Evolutionary conservation across 2,329 filamentous ascomycete species (phyloP).

Genomic region (Fonsecaea monophora): DNA sequence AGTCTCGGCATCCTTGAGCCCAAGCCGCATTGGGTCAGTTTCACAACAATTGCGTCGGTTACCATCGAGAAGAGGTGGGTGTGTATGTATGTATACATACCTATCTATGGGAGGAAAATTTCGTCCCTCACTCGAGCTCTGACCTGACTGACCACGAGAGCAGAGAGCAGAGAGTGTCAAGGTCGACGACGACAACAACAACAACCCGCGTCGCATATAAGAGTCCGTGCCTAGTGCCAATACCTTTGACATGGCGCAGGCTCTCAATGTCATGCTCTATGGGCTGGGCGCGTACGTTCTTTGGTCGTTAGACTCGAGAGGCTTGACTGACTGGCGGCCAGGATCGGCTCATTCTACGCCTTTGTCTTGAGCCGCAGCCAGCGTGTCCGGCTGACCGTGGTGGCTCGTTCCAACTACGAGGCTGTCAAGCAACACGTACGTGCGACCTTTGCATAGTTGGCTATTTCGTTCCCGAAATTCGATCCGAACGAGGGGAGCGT

Average conservation of each 20-base stretch:
- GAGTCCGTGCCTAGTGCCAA: background rate
- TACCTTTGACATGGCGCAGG: constrained; percentile 39
- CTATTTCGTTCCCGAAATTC: too few relatives aligned
- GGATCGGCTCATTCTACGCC: constrained; percentile 65
- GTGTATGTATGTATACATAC: background rate
- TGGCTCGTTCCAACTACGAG: constrained; percentile 56
- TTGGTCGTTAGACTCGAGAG: background rate
- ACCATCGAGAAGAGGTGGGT: background rate
- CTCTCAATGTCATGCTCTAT: constrained; percentile 57
- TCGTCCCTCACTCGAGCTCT: background rate
- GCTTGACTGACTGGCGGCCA: constrained; percentile 38
- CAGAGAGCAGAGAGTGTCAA: background rate
- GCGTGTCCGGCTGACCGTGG: constrained; percentile 51
- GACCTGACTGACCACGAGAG: constrained; percentile 1
- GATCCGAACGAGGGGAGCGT: background rate
- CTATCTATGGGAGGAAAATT: background rate
- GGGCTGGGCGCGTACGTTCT: constrained; percentile 61
- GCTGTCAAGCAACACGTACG: constrained; percentile 50
- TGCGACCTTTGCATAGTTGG: background rate
- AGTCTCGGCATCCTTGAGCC: constrained; percentile 17
- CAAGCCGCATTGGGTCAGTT: background rate
- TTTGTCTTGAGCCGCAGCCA: constrained; percentile 58
- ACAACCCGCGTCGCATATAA: too few relatives aligned
- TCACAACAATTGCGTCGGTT: background rate
- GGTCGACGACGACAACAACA: too few relatives aligned